Evolutionary conservation across 805 yeast genomes (phyloP), one percentile per base, ranked within the genome.

Genomic region (Cyberlindnera euphorbiae): DNA sequence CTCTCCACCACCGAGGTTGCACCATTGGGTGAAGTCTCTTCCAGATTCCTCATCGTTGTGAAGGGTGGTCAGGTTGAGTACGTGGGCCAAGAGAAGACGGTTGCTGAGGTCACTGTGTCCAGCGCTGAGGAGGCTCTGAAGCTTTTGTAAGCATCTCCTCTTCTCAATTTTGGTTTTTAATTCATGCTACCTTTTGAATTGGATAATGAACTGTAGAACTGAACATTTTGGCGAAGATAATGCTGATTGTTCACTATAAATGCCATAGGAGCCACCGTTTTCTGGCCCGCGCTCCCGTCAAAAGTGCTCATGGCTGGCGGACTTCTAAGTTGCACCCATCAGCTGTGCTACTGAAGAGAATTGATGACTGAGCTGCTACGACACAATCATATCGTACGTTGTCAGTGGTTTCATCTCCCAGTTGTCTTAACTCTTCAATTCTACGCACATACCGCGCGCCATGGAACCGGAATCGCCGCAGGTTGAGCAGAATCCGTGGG

Each of bases 11-110:
- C 70, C 25, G 67, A 68, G 21, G 65, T 57, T 37, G 84, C 80
- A 17, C 58, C 65, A 41, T 72, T 88, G 63, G 74, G 83, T 33
- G 66, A 45, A 23, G 46, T 40, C 8, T 32, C 44, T 9, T 26
- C 66, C 47, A 74, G 96, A 61, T 84, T 75, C 60, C 87, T 89
- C 17, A 58, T 80, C 28, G 63, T 86, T 41, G 79, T 82, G 35
- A 75, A 77, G 55, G 56, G 70, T 37, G 79, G 78, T 47, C 59
- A 57, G 41, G 67, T 76, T 35, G 53, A 55, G 23, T 76, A 75
- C 55, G 51, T 66, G 17, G 65, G 58, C 38, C 46, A 46, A 42
- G 66, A 61, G 42, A 59, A 58, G 39, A 56, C 60, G 24, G 60
- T 56, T 29, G 50, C 56, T 22, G 65, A 62, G 4, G 67, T 64